Base-by-base conservation (phyloP, 1,284 basidiomycete genomes). In the Pseudozyma sp. region DNA sequence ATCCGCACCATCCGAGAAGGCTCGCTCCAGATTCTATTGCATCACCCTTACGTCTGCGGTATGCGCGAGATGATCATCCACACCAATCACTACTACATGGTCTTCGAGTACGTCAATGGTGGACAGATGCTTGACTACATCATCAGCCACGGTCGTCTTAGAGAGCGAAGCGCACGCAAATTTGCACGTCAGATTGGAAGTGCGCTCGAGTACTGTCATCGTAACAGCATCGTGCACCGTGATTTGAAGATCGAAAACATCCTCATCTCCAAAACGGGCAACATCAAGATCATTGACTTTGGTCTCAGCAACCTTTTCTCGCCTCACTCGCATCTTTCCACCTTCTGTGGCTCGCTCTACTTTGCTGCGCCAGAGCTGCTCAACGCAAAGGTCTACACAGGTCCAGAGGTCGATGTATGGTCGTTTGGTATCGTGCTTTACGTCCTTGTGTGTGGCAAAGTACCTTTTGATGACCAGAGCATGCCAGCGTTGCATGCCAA, bases 61-160 rank as follows among this genome's bases (percentile, higher is more conserved):
- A 99, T 99, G 96, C 92, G 94, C 78, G 95, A 97, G 87, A 96
- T 99, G 91, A 83, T 84, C 42, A 78, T 83, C 45, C 83, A 84
- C 55, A 79, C 78, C 21, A 83, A 84, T 83, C 96, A 99, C 86
- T 97, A 98, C 86, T 98, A 99, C 88, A 98, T 99, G 94, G 93
- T 98, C 5, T 95, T 93, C 85, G 96, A 99, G 86, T 98, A 97
- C 86, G 93, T 99, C 86, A 95, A 95, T 80, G 96, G 97, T 50
- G 96, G 97, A 0, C 96, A 99, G 88, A 97, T 99, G 94, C 91
- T 99, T 76, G 96, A 99, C 89, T 99, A 97, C 86, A 99, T 99
- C 87, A 99, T 99, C 87, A 93, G 93, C 78, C 97, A 99, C 83
- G 96, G 96, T n/a, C 89, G 95, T 40, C 89, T 99, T 69, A 89